Conservation (phyloP, 352 stramenopile genomes). For the Pythium sukuiense region DNA sequence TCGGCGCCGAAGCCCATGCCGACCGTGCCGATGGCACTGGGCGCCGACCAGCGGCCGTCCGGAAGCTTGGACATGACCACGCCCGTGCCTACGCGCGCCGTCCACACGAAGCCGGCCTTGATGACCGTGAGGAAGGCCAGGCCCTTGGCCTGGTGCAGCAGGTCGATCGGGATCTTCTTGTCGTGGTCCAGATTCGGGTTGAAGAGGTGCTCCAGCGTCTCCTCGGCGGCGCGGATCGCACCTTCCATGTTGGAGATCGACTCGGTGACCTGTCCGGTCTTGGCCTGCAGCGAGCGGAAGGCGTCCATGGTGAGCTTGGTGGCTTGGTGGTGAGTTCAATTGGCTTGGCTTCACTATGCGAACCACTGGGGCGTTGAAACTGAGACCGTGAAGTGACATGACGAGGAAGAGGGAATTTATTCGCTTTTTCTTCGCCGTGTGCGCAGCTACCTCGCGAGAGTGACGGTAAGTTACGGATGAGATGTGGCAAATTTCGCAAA, state of each 20-base stretch:
- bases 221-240: slow-evolving; percentile 87
- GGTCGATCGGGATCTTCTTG: slow-evolving; percentile 87
- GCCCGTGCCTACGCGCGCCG: slow-evolving; percentile 84
- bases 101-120: slow-evolving; percentile 90
- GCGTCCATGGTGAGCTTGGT: slow-evolving; percentile 17
- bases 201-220: slow-evolving; percentile 92
- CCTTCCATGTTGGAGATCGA: slow-evolving; percentile 89
- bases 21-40: slow-evolving; percentile 92
- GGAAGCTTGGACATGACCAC: slow-evolving; percentile 93
- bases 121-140: slow-evolving; percentile 92
- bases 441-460: neutral
- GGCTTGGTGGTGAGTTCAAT: neutral
- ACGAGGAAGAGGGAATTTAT: neutral
- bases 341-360: slow-evolving; percentile 13
- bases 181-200: slow-evolving; percentile 84
- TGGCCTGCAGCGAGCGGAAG: slow-evolving; percentile 25
- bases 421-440: neutral
- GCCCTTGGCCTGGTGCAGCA: slow-evolving; percentile 89
- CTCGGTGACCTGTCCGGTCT: slow-evolving; percentile 49
- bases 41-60: slow-evolving; percentile 94
- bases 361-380: neutral
- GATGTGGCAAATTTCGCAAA: neutral
- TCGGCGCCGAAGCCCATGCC: slow-evolving; percentile 88
- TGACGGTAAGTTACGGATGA: neutral
- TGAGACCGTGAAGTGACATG: neutral